Conservation (phyloP, 345 rosid species). For the Melaleuca quinquenervia region DNA sequence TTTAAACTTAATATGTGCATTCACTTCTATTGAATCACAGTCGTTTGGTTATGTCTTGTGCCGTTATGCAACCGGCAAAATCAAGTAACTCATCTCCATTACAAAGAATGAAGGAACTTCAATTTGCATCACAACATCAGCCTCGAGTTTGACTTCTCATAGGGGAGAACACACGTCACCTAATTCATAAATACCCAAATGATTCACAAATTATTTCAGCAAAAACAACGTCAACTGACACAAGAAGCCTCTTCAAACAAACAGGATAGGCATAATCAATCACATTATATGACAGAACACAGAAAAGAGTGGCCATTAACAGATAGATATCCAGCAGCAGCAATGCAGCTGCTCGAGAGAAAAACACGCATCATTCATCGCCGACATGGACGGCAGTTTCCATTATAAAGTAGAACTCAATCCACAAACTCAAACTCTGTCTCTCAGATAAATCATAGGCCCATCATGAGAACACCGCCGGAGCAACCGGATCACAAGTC, state of each 20-base stretch:
- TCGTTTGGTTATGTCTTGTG: too few species aligned
- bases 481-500: constrained; percentile 10
- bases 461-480: neutral
- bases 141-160: neutral
- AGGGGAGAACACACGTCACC: neutral
- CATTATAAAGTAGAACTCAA: neutral
- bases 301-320: neutral
- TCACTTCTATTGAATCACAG: too few species aligned
- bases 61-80: neutral
- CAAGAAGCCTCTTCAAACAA: too few species aligned
- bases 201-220: too few species aligned
- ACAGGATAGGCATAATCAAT: neutral
- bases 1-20: too few species aligned
- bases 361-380: neutral
- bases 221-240: neutral
- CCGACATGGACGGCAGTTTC: neutral
- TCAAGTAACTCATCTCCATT: neutral
- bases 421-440: neutral
- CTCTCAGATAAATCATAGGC: neutral
- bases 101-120: neutral
- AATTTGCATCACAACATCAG: neutral
- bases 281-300: neutral
- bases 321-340: neutral
- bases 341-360: neutral
- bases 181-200: neutral